These are phyloP conservation scores for Lindgomyces ingoldianus DNA, from an alignment of 495 filamentous ascomycete genomes.

Conservation along the genomic window DNA sequence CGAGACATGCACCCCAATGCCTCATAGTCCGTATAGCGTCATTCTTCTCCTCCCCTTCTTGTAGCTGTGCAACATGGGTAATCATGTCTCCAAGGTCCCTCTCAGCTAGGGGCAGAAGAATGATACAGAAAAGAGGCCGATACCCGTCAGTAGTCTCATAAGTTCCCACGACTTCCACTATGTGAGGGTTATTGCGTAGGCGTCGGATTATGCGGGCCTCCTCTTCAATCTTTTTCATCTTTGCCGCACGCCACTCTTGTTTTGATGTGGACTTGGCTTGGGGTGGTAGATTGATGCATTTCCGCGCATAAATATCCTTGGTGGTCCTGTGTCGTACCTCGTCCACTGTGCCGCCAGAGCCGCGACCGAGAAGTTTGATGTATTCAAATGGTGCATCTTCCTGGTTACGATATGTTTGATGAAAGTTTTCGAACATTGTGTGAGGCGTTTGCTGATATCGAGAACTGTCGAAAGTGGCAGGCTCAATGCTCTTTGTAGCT, in stretches of 20 bases:
- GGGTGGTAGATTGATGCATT: neutral
- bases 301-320: neutral
- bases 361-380: neutral
- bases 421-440: neutral
- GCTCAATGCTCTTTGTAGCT: neutral
- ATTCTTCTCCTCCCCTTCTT: neutral
- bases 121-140: neutral
- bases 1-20: conserved; percentile 6
- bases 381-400: neutral
- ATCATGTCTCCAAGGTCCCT: neutral
- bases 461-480: neutral
- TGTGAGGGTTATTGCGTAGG: conserved; percentile 6
- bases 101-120: neutral
- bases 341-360: neutral
- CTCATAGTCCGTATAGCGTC: conserved; percentile 2
- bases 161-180: conserved; percentile 7
- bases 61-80: neutral
- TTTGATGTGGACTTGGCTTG: neutral
- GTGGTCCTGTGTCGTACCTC: neutral
- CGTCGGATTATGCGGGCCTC: conserved; percentile 8
- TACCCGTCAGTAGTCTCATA: neutral
- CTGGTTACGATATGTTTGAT: neutral
- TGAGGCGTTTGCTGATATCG: neutral
- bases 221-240: conserved; percentile 1
- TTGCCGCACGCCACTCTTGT: neutral